Conservation (phyloP, 2,329 filamentous ascomycete species). For the Trichoderma sp. region DNA sequence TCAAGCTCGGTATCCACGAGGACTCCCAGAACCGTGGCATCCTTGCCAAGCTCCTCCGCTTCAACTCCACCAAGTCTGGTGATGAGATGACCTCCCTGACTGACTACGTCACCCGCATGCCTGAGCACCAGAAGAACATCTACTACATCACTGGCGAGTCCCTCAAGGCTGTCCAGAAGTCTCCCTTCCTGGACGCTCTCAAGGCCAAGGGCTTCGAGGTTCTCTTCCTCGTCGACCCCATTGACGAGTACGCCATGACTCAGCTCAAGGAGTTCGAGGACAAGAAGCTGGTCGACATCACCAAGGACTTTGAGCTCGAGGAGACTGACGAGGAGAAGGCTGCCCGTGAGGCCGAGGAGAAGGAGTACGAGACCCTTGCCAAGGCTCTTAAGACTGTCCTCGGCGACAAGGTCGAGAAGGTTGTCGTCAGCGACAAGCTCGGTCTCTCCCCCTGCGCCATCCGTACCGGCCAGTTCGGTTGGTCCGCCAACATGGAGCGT, state of each 20-base stretch:
- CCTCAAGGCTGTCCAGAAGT: constrained; percentile 96
- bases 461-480: constrained; percentile 98
- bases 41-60: constrained; percentile 97
- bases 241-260: constrained; percentile 99
- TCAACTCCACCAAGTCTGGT: constrained; percentile 98
- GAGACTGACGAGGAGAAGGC: constrained; percentile 99
- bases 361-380: constrained; percentile 91
- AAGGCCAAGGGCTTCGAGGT: constrained; percentile 99
- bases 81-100: constrained; percentile 91
- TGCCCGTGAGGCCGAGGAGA: constrained; percentile 91
- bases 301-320: constrained; percentile 99
- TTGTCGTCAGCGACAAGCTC: constrained; percentile 97
- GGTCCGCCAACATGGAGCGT: constrained; percentile 99
- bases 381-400: constrained; percentile 99
- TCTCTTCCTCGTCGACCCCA: constrained; percentile 98
- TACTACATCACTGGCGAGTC: constrained; percentile 99
- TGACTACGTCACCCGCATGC: constrained; percentile 99
- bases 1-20: constrained; percentile 99
- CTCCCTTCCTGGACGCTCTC: constrained; percentile 96
- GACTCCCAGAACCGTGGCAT: constrained; percentile 92
- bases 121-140: constrained; percentile 99
- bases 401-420: constrained; percentile 99
- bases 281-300: constrained; percentile 99
- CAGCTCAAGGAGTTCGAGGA: constrained; percentile 99
- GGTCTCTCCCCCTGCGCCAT: constrained; percentile 93